A percentile compares a stretch with the other conserved stretches of the same genome.
These are phyloP conservation scores for Solanum etuberosum DNA, from an alignment of 257 asterid species.

Conservation along the genomic window DNA sequence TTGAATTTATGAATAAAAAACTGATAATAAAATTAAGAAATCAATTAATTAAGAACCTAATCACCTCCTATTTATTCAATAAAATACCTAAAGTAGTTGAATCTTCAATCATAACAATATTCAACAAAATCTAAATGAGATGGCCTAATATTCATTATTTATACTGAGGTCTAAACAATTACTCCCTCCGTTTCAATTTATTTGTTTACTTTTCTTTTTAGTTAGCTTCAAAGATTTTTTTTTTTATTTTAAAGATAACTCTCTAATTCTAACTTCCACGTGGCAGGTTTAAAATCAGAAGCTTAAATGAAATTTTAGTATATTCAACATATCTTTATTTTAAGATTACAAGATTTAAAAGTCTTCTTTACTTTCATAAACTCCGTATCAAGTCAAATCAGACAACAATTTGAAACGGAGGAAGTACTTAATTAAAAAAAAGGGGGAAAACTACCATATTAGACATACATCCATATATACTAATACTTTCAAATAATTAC, in stretches of 20 bases:
- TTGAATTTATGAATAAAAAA: background rate
- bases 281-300: background rate
- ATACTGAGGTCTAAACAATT: background rate
- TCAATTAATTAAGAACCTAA: background rate
- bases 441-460: too few relatives aligned
- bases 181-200: background rate
- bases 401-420: background rate
- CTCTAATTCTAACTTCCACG: background rate
- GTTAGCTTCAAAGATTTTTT: background rate
- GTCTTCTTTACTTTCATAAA: background rate
- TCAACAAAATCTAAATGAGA: background rate
- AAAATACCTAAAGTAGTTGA: background rate
- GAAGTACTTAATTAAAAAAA: background rate
- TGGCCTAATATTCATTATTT: background rate
- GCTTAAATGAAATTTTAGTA: background rate
- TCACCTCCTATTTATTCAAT: background rate
- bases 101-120: background rate
- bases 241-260: background rate
- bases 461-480: background rate
- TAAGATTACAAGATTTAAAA: background rate
- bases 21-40: background rate
- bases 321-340: background rate
- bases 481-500: too few relatives aligned
- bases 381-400: background rate
- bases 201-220: background rate